Evolutionary conservation across 345 rosid species (phyloP).

Genomic region (Eucalyptus pauciflora): DNA sequence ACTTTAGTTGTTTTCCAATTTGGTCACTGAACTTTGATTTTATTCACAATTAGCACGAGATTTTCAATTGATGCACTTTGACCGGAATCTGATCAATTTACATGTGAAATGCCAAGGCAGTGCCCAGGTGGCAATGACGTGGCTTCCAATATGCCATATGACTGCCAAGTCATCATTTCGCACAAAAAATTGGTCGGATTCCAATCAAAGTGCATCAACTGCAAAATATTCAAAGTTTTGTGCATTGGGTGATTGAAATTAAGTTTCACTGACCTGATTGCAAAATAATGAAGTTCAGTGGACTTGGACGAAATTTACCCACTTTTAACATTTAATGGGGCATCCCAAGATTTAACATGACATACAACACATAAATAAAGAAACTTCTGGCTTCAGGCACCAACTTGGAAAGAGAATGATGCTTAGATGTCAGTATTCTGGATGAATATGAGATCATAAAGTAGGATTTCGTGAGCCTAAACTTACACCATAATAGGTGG

Average conservation of each 20-base stretch:
- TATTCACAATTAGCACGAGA: background rate
- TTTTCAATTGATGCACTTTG: background rate
- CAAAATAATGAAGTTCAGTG: background rate
- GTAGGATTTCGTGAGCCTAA: background rate
- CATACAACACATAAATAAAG: background rate
- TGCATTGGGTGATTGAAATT: background rate
- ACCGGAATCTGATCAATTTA: background rate
- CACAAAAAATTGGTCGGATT: background rate
- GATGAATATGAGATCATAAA: background rate
- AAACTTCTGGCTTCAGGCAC: background rate
- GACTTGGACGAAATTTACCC: background rate
- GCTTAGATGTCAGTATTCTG: background rate
- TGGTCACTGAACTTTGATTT: background rate
- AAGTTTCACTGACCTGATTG: background rate
- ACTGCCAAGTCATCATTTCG: background rate
- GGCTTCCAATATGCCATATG: background rate
- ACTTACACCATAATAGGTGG: background rate
- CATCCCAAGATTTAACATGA: background rate
- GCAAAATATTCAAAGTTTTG: background rate
- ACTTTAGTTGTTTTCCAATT: background rate
- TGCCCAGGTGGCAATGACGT: background rate
- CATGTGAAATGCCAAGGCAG: background rate
- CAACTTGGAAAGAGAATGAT: background rate
- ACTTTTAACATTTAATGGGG: background rate
- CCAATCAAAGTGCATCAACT: background rate